Percentiles rank a stretch among this genome's conserved stretches.
Conservation (phyloP, 2,329 filamentous ascomycete genomes). For the Beauveria sp. region DNA sequence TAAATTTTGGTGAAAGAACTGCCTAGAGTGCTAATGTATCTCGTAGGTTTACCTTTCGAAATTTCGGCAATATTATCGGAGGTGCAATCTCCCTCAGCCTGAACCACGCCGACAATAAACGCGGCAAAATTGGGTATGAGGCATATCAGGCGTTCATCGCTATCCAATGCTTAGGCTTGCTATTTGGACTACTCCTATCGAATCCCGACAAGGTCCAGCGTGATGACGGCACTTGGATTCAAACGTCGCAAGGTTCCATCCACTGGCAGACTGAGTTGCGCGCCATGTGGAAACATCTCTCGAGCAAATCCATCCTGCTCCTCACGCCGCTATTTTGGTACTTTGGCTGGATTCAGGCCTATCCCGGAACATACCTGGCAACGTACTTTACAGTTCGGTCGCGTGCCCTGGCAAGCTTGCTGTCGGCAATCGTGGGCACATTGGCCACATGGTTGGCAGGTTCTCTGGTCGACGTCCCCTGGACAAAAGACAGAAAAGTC, state of each 20-base stretch:
- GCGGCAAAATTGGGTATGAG: neutral
- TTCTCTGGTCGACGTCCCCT: slow-evolving; percentile 28
- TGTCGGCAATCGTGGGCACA: slow-evolving; percentile 22
- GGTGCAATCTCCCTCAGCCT: neutral
- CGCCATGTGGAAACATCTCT: slow-evolving; percentile 22
- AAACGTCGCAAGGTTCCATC: slow-evolving; percentile 20
- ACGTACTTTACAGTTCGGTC: slow-evolving; percentile 35
- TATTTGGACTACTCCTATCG: slow-evolving; percentile 34
- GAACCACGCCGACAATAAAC: neutral
- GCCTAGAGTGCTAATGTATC: neutral
- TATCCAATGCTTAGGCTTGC: slow-evolving; percentile 37
- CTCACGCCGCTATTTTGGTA: slow-evolving; percentile 24
- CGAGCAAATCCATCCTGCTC: slow-evolving; percentile 23
- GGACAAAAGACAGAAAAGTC: slow-evolving; percentile 30
- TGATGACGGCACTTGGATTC: slow-evolving; percentile 31
- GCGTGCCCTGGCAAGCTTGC: slow-evolving; percentile 27
- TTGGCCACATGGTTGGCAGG: slow-evolving; percentile 30
- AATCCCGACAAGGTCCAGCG: slow-evolving; percentile 36
- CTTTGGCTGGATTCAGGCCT: slow-evolving; percentile 30
- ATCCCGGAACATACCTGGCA: slow-evolving; percentile 32
- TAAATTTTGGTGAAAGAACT: neutral
- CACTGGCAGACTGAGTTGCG: slow-evolving; percentile 24
- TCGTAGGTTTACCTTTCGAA: neutral
- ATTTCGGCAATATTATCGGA: neutral
- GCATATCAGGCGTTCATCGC: slow-evolving; percentile 33